A percentile compares a stretch with the other conserved stretches of the same genome.
phyloP scores from a whole-genome alignment of 208 protist genomes.

The Leishmania mexicana region DNA sequence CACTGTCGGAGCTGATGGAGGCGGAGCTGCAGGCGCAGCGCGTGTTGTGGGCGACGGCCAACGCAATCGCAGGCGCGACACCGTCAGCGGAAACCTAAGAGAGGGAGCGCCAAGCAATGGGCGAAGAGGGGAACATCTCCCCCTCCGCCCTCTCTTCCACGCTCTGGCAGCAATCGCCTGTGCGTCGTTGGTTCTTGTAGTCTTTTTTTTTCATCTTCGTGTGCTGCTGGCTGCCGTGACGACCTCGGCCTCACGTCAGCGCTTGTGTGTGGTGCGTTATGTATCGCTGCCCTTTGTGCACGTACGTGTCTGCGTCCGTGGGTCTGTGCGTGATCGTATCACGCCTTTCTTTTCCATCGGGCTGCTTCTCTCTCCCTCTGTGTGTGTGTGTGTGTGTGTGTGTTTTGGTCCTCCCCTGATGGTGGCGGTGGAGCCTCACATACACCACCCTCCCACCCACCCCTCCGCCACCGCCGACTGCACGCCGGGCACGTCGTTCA shows the following conservation, averaged over 20 bases:
- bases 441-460: background rate
- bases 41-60: constrained; percentile 21
- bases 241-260: background rate
- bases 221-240: background rate
- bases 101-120: background rate
- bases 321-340: too few species aligned
- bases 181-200: background rate
- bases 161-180: background rate
- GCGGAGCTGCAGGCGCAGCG: constrained; percentile 46
- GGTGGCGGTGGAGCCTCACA: background rate
- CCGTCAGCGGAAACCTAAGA: background rate
- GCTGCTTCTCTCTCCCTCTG: background rate
- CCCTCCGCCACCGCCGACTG: background rate
- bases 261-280: background rate
- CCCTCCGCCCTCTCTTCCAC: background rate
- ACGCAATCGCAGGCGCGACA: background rate
- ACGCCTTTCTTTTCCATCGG: background rate
- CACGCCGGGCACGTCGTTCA: background rate
- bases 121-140: background rate
- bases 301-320: background rate
- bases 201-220: background rate
- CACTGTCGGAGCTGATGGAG: constrained; percentile 56
- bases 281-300: background rate
- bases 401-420: background rate
- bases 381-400: background rate